Conservation (phyloP, 345 rosid genomes). For the Luvunga scandens region DNA sequence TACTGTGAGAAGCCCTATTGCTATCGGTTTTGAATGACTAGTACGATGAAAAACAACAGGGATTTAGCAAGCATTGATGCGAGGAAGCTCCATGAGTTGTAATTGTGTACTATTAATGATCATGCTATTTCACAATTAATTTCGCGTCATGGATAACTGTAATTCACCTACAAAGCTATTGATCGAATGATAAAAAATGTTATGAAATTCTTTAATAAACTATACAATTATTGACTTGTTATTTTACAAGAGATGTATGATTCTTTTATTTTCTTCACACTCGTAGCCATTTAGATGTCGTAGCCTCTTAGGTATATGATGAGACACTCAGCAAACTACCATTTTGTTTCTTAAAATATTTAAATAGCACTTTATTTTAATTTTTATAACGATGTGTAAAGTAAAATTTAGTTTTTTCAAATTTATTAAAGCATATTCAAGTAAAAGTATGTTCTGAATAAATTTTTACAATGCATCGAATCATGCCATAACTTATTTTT, state of each 20-base stretch:
- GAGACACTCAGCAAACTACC: no score
- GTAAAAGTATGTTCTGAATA: no score
- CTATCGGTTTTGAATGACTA: neutral
- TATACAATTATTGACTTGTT: neutral
- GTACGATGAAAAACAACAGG: neutral
- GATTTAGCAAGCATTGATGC: neutral
- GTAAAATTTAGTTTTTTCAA: no score
- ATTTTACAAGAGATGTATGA: neutral
- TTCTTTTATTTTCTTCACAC: neutral
- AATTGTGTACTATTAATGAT: neutral
- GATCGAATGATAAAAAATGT: neutral
- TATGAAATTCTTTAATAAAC: neutral
- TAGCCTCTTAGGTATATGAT: no score
- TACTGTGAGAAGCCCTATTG: neutral
- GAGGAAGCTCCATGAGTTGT: neutral
- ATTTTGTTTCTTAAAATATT: no score
- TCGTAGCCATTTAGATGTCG: no score
- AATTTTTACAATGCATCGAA: no score
- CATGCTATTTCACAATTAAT: neutral
- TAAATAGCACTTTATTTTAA: no score
- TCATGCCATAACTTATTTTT: no score
- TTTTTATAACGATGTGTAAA: no score
- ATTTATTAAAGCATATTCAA: no score
- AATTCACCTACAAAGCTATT: neutral
- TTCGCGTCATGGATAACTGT: neutral